Percentiles rank a stretch among this genome's conserved stretches.
These are phyloP conservation scores for Astrephomene gubernaculifera DNA, from an alignment of 139 green algal genomes.

Conservation along the genomic window DNA sequence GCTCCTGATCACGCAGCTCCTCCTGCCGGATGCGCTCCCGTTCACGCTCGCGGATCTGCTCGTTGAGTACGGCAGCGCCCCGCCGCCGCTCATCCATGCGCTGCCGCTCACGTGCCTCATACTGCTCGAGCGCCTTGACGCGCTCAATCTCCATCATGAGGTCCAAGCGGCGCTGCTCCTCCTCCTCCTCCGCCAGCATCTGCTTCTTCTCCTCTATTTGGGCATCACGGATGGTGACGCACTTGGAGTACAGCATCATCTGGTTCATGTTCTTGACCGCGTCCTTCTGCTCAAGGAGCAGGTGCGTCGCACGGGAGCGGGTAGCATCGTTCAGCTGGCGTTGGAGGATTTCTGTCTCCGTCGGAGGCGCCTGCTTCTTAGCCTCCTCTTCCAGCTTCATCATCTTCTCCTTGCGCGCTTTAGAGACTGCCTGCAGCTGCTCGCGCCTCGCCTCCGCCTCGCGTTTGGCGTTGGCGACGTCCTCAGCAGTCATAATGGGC, in stretches of 20 bases:
- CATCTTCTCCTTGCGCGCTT: constrained; percentile 82
- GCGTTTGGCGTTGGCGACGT: constrained; percentile 61
- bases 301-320: constrained; percentile 57
- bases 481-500: constrained; percentile 71
- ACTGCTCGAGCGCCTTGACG: constrained; percentile 69
- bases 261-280: constrained; percentile 94
- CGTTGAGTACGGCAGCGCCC: constrained; percentile 77
- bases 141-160: constrained; percentile 90
- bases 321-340: constrained; percentile 57
- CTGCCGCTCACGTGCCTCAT: constrained; percentile 77
- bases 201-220: constrained; percentile 89
- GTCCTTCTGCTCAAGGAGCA: constrained; percentile 82
- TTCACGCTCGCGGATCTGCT: constrained; percentile 84
- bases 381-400: constrained; percentile 78
- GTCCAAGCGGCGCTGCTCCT: constrained; percentile 76
- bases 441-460: constrained; percentile 51
- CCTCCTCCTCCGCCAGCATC: constrained; percentile 73
- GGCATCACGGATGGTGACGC: constrained; percentile 84
- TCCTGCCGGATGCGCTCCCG: constrained; percentile 65
- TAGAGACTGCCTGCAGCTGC: constrained; percentile 54
- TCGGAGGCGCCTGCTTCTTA: constrained; percentile 66
- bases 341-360: constrained; percentile 74
- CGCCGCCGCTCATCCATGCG: constrained; percentile 68
- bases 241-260: constrained; percentile 93
- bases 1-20: constrained; percentile 75